Conservation (phyloP, 768 basidiomycete genomes). For the Phylloporus arenicola region DNA sequence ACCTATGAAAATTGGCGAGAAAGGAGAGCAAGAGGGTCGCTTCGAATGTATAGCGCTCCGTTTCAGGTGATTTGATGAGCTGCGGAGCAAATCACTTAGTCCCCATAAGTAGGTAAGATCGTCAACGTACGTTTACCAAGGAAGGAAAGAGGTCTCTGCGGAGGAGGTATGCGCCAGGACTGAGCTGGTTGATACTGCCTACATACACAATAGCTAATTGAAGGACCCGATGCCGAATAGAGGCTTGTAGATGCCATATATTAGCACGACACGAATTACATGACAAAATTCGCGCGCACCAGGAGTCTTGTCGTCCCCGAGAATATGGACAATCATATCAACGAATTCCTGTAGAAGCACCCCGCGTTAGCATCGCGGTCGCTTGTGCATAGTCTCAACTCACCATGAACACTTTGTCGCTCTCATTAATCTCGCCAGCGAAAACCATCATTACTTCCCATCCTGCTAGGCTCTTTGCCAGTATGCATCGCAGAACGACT, state of each 20-base stretch:
- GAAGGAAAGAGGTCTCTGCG: conserved; percentile 56
- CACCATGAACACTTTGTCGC: conserved; percentile 56
- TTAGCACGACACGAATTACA: background rate
- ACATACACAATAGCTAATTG: conserved; percentile 55
- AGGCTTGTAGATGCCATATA: conserved; percentile 30
- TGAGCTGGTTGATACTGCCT: conserved; percentile 56
- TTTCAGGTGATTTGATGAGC: conserved; percentile 54
- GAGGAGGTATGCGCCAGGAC: conserved; percentile 68
- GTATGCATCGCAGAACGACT: conserved; percentile 41
- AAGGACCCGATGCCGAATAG: conserved; percentile 47
- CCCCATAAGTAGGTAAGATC: background rate
- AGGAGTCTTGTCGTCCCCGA: conserved; percentile 42
- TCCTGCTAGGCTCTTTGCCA: conserved; percentile 56
- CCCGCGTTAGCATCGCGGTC: background rate
- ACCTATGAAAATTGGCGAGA: conserved; percentile 68
- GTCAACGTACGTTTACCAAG: conserved; percentile 40
- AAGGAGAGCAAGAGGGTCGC: conserved; percentile 55
- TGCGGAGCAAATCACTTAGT: conserved; percentile 19
- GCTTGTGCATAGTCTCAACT: background rate
- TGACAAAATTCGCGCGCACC: conserved; percentile 11
- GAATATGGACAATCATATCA: conserved; percentile 39
- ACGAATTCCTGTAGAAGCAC: conserved; percentile 43
- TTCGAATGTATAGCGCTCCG: conserved; percentile 54
- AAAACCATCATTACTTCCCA: conserved; percentile 73
- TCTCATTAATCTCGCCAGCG: conserved; percentile 53